These are phyloP conservation scores for Suillus subluteus DNA, from an alignment of 768 basidiomycete species.

Conservation along the genomic window DNA sequence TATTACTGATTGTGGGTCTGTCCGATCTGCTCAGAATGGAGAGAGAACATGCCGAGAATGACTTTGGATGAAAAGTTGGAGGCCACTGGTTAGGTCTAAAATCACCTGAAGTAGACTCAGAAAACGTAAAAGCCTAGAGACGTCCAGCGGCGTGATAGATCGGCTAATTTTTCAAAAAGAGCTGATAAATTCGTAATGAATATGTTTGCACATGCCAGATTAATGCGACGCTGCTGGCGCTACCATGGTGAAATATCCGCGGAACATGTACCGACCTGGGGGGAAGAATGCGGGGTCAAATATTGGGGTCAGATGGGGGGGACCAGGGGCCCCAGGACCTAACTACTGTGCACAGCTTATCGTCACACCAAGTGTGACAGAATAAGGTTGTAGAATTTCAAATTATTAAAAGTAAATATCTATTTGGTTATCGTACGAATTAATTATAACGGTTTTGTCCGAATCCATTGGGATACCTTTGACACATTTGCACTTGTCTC, in stretches of 20 bases:
- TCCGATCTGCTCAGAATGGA: slow-evolving; percentile 25
- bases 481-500: slow-evolving; percentile 9
- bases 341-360: background rate
- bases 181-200: background rate
- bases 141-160: slow-evolving; percentile 5
- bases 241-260: background rate
- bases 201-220: background rate
- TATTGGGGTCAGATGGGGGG: slow-evolving; percentile 8
- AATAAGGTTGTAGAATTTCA: slow-evolving; percentile 22
- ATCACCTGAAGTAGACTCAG: slow-evolving; percentile 17
- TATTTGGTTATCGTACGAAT: slow-evolving; percentile 18
- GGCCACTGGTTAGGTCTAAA: slow-evolving; percentile 6
- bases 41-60: slow-evolving; percentile 13
- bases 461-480: slow-evolving; percentile 27
- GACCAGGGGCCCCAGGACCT: slow-evolving; percentile 6
- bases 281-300: slow-evolving; percentile 10
- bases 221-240: background rate
- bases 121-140: slow-evolving; percentile 17
- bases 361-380: slow-evolving; percentile 6
- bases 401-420: slow-evolving; percentile 19
- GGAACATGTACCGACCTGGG: slow-evolving; percentile 4
- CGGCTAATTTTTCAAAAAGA: slow-evolving; percentile 1
- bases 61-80: slow-evolving; percentile 8
- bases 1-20: slow-evolving; percentile 31
- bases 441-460: background rate